These are phyloP conservation scores for Penicillium brasilianum DNA, from an alignment of 2,329 filamentous ascomycete genomes.

Conservation along the genomic window DNA sequence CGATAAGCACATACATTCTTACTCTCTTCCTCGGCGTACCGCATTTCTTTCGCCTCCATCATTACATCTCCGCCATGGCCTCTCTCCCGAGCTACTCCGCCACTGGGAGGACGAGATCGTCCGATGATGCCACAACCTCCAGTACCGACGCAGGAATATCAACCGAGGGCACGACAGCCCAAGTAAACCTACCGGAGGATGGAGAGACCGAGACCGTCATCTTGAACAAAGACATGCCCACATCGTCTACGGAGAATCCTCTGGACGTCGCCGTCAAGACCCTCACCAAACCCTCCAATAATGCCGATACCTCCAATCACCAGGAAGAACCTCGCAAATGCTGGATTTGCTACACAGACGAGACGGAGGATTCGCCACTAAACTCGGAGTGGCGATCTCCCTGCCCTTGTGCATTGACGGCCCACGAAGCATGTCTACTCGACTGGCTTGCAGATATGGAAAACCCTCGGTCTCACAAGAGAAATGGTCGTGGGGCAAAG, in stretches of 20 bases:
- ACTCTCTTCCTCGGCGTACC: conserved; percentile 10
- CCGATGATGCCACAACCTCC: conserved; percentile 31
- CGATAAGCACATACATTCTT: conserved; percentile 8
- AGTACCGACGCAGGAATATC: conserved; percentile 22
- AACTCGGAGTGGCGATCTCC: conserved; percentile 79
- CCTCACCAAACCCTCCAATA: conserved; percentile 19
- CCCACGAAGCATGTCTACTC: conserved; percentile 86
- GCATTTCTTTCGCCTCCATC: not conserved
- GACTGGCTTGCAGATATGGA: conserved; percentile 95
- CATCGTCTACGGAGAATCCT: conserved; percentile 16
- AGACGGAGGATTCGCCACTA: conserved; percentile 64
- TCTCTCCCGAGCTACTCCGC: conserved; percentile 41
- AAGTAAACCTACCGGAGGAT: conserved; percentile 30
- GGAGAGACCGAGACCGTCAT: conserved; percentile 41
- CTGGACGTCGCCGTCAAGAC: conserved; percentile 28
- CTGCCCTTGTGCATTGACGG: conserved; percentile 87
- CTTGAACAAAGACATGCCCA: conserved; percentile 31
- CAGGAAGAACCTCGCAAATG: conserved; percentile 58
- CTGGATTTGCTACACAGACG: conserved; percentile 72
- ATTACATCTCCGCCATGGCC: conserved; percentile 36
- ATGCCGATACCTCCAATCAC: conserved; percentile 18
- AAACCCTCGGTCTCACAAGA: conserved; percentile 58
- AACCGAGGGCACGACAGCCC: conserved; percentile 15
- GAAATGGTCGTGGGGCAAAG: conserved; percentile 59
- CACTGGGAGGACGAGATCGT: conserved; percentile 34